Evolutionary conservation across 75 land plant genomes (phyloP).

Genomic region (Pseudotsuga menziesii): DNA sequence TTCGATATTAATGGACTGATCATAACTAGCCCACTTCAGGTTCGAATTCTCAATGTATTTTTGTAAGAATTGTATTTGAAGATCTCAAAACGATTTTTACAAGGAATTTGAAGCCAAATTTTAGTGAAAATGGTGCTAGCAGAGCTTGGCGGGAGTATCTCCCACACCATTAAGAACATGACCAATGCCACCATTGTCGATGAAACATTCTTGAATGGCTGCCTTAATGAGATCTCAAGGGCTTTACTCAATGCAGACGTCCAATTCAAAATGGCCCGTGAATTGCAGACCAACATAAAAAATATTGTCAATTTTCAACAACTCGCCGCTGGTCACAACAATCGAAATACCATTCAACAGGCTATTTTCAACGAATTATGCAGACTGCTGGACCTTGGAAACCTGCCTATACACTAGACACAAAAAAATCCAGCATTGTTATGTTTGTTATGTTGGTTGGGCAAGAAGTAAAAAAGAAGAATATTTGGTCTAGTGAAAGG

Average conservation of each 20-base stretch:
- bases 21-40: too few relatives aligned
- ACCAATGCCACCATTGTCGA: conserved; percentile 85
- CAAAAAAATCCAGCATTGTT: conserved; percentile 68
- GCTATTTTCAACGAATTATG: conserved; percentile 95
- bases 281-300: conserved; percentile 85
- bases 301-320: conserved; percentile 81
- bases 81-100: too few relatives aligned
- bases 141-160: conserved; percentile 79
- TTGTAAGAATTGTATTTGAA: too few relatives aligned
- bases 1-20: too few relatives aligned
- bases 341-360: conserved; percentile 85
- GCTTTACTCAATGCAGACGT: conserved; percentile 82
- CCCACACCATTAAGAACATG: conserved; percentile 88
- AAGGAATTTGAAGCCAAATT: too few relatives aligned
- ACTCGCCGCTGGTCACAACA: conserved; percentile 88
- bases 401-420: conserved; percentile 68
- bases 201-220: conserved; percentile 74
- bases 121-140: conserved; percentile 68
- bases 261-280: conserved; percentile 78
- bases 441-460: conserved; percentile 97
- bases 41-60: too few relatives aligned
- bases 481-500: too few relatives aligned
- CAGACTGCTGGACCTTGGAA: conserved; percentile 96
- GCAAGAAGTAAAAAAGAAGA: conserved; percentile 99
- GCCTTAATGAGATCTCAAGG: conserved; percentile 87